A percentile compares a stretch with the other conserved stretches of the same genome.
phyloP scores from a whole-genome alignment of 2,329 filamentous ascomycete genomes.

The Ophiostoma sp. region DNA sequence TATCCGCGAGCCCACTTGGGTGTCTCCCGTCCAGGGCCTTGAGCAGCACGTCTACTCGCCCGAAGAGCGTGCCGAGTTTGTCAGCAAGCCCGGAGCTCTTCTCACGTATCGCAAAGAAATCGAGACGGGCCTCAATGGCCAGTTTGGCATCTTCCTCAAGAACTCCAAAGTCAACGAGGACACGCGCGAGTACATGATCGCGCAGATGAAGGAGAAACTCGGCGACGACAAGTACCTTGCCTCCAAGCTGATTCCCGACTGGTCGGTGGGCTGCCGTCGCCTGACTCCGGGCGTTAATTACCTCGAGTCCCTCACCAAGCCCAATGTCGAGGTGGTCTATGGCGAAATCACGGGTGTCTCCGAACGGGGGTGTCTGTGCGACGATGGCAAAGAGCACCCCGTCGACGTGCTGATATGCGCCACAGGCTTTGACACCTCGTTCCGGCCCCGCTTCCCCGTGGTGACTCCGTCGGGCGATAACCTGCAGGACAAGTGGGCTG shows the following conservation, averaged over 20 bases:
- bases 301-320: slow-evolving; percentile 39
- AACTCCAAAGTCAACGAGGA: slow-evolving; percentile 32
- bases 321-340: slow-evolving; percentile 44
- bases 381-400: slow-evolving; percentile 32
- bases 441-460: slow-evolving; percentile 35
- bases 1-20: slow-evolving; percentile 27
- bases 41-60: slow-evolving; percentile 26
- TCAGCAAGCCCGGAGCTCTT: slow-evolving; percentile 23
- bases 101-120: slow-evolving; percentile 25
- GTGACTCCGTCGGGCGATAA: slow-evolving; percentile 24
- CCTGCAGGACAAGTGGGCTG: slow-evolving; percentile 29
- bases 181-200: slow-evolving; percentile 38
- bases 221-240: slow-evolving; percentile 25
- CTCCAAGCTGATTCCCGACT: slow-evolving; percentile 41
- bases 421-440: slow-evolving; percentile 37
- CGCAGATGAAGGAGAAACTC: slow-evolving; percentile 39
- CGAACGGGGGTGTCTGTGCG: slow-evolving; percentile 32
- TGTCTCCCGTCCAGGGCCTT: slow-evolving; percentile 25
- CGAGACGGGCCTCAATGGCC: slow-evolving; percentile 24
- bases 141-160: slow-evolving; percentile 24
- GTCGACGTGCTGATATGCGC: slow-evolving; percentile 35
- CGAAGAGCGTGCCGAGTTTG: slow-evolving; percentile 25
- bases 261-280: slow-evolving; percentile 41
- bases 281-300: slow-evolving; percentile 42
- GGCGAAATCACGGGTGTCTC: slow-evolving; percentile 32